These are phyloP conservation scores for Zasmidium cellare DNA, from an alignment of 2,329 filamentous ascomycete genomes.

Conservation along the genomic window DNA sequence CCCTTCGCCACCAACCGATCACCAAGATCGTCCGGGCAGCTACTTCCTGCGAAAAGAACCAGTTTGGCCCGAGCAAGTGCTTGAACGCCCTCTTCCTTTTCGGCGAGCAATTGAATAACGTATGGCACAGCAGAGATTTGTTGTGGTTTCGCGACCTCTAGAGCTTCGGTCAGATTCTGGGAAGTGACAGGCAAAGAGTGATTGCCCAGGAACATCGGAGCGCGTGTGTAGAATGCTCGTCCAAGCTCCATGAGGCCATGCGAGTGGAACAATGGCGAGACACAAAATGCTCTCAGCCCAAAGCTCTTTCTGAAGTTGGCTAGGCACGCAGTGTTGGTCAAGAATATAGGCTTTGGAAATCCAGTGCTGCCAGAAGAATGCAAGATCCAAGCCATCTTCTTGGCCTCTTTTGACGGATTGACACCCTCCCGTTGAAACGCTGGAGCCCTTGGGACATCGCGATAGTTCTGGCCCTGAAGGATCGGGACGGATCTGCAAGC, in stretches of 20 bases:
- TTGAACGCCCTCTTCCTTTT: slow-evolving; percentile 53
- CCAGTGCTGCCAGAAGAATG: slow-evolving; percentile 60
- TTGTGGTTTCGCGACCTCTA: slow-evolving; percentile 40
- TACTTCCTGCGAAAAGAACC: slow-evolving; percentile 35
- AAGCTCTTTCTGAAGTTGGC: slow-evolving; percentile 50
- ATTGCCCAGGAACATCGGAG: slow-evolving; percentile 56
- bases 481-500: slow-evolving; percentile 33
- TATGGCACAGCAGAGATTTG: slow-evolving; percentile 63
- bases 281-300: slow-evolving; percentile 53
- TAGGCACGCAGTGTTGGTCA: slow-evolving; percentile 54
- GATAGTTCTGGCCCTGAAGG: slow-evolving; percentile 27
- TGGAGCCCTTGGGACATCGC: slow-evolving; percentile 11
- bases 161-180: slow-evolving; percentile 31
- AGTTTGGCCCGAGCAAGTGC: slow-evolving; percentile 29
- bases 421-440: slow-evolving; percentile 13
- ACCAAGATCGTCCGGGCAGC: slow-evolving; percentile 37
- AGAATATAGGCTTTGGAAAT: slow-evolving; percentile 63
- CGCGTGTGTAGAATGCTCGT: slow-evolving; percentile 53
- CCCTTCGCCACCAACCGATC: slow-evolving; percentile 33
- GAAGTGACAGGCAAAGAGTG: slow-evolving; percentile 56
- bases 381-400: slow-evolving; percentile 46
- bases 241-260: slow-evolving; percentile 59
- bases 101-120: slow-evolving; percentile 62
- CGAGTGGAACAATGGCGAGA: slow-evolving; percentile 60
- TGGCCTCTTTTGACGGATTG: slow-evolving; percentile 28